Evolutionary conservation across 768 basidiomycete genomes (phyloP).

Genomic region (Botryobasidium botryosum): DNA sequence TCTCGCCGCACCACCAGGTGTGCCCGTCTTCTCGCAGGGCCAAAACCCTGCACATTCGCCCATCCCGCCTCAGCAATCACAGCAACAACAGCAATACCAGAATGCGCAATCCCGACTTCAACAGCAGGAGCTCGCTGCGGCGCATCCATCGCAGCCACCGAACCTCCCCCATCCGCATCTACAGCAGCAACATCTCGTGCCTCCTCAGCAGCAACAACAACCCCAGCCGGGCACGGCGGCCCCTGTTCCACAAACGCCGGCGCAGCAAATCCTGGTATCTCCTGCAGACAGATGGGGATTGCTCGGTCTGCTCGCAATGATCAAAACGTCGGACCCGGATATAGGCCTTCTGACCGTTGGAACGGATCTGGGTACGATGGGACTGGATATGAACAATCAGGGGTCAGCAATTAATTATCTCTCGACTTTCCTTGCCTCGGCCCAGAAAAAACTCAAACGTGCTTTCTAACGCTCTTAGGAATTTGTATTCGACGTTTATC

Average conservation of each 20-base stretch:
- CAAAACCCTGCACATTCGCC: neutral
- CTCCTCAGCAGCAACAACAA: slow-evolving; percentile 21
- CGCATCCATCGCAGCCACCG: slow-evolving; percentile 5
- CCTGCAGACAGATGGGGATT: slow-evolving; percentile 95
- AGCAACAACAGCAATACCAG: neutral
- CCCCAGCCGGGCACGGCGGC: slow-evolving; percentile 17
- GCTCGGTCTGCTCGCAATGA: slow-evolving; percentile 66
- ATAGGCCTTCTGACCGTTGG: slow-evolving; percentile 70
- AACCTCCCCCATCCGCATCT: neutral
- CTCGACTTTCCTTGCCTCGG: neutral
- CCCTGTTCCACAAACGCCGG: slow-evolving; percentile 59
- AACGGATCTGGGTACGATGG: slow-evolving; percentile 82
- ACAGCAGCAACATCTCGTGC: slow-evolving; percentile 1
- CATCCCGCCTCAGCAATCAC: slow-evolving; percentile 2
- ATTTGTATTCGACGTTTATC: slow-evolving; percentile 82
- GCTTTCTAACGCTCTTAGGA: slow-evolving; percentile 29
- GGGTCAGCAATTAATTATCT: slow-evolving; percentile 41
- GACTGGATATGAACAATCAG: slow-evolving; percentile 69
- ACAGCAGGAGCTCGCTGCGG: neutral
- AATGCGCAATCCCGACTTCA: slow-evolving; percentile 2
- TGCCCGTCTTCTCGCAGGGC: slow-evolving; percentile 15
- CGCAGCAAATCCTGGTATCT: slow-evolving; percentile 80
- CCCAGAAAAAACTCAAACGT: neutral
- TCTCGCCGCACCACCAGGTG: slow-evolving; percentile 36
- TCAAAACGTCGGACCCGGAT: slow-evolving; percentile 76